Conservation (phyloP, 2,329 filamentous ascomycete genomes). For the Apiospora kogelbergensis region DNA sequence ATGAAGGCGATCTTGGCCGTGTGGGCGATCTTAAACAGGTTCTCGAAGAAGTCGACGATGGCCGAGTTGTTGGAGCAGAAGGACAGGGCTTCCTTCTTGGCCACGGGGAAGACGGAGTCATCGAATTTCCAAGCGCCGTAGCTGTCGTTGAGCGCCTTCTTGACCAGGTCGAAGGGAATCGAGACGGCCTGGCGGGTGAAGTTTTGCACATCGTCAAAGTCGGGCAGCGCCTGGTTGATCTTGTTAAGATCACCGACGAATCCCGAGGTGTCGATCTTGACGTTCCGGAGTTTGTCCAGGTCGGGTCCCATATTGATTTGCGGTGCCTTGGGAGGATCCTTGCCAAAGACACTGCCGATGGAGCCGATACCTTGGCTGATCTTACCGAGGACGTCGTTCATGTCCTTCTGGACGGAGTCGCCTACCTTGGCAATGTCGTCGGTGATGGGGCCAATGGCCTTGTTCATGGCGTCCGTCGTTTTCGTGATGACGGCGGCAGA, state of each 20-base stretch:
- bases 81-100: constrained; percentile 75
- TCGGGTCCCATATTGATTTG: constrained; percentile 59
- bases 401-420: constrained; percentile 53
- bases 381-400: constrained; percentile 48
- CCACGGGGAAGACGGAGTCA: constrained; percentile 74
- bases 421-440: constrained; percentile 50
- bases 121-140: constrained; percentile 78
- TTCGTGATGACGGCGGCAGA: constrained; percentile 45
- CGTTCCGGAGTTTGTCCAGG: constrained; percentile 65
- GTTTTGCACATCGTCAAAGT: constrained; percentile 81
- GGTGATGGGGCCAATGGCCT: constrained; percentile 42
- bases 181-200: constrained; percentile 73
- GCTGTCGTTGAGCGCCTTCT: constrained; percentile 67
- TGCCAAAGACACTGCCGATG: constrained; percentile 22
- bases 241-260: constrained; percentile 69
- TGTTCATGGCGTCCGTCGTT: constrained; percentile 48
- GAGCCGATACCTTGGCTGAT: constrained; percentile 47
- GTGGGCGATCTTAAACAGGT: constrained; percentile 64
- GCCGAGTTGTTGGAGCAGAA: constrained; percentile 88
- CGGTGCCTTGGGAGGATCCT: constrained; percentile 22
- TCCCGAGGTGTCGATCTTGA: constrained; percentile 65
- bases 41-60: constrained; percentile 81
- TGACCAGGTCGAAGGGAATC: constrained; percentile 79
- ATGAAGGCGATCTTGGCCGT: constrained; percentile 75
- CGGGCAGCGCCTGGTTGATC: constrained; percentile 78